Evolutionary conservation across 1,139 yeast species (phyloP).

Genomic region (Suhomyces bolitotheri): DNA sequence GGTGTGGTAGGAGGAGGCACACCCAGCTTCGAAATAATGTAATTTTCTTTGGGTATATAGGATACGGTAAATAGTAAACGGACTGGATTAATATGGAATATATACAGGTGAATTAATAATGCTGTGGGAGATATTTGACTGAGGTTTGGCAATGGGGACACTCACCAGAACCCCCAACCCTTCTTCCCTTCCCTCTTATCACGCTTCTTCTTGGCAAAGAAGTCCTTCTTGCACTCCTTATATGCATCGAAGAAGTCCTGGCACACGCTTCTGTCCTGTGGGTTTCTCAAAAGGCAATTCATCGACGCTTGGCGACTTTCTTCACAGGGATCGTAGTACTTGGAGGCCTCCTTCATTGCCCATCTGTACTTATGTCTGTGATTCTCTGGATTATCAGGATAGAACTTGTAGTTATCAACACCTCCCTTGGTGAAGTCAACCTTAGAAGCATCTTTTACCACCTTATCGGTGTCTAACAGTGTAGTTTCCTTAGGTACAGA

Average conservation of each 20-base stretch:
- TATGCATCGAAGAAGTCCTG: conserved; percentile 89
- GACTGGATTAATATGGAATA: not conserved
- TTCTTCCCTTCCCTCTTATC: conserved; percentile 43
- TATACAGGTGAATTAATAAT: no score
- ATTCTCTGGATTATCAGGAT: conserved; percentile 79
- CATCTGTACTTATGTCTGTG: conserved; percentile 62
- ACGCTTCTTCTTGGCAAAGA: conserved; percentile 49
- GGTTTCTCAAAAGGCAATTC: conserved; percentile 73
- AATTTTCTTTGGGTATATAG: not conserved
- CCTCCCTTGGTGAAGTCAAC: conserved; percentile 61
- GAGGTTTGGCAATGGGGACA: not conserved
- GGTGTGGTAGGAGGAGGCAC: conserved; percentile 7
- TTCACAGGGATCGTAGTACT: conserved; percentile 90
- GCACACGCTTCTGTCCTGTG: conserved; percentile 73
- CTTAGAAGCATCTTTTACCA: conserved; percentile 42
- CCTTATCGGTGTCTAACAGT: conserved; percentile 31
- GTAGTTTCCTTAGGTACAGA: no score
- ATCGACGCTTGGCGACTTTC: conserved; percentile 86
- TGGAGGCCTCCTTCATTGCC: conserved; percentile 71
- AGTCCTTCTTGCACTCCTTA: conserved; percentile 85
- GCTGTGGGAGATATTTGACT: no score
- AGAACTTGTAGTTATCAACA: conserved; percentile 61
- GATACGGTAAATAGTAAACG: not conserved
- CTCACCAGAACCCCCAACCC: conserved; percentile 49
- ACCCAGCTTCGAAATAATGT: conserved; percentile 9